Base-by-base conservation (phyloP, 352 stramenopile genomes). In the Pythium monospermum region DNA sequence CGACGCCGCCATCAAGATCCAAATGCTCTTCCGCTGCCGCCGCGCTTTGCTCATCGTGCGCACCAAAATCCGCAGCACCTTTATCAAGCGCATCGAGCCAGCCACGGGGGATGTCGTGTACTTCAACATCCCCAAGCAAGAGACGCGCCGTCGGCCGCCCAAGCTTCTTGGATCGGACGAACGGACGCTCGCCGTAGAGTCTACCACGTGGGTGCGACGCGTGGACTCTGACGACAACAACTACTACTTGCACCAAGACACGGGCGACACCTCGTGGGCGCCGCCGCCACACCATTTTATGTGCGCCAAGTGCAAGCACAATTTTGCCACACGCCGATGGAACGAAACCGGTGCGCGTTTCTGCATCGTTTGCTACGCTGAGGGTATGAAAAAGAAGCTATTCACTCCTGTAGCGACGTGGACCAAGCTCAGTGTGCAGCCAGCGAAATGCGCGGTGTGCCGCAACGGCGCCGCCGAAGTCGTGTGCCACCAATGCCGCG, bases 71-170 rank as follows among this genome's bases (percentile, higher is more conserved):
- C 76, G 76, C 15, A 58, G 65, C 18, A 64, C 45, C 7, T 73
- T 87, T 42, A 54, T 90, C 35, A 83, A 85, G 22, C 71, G 79
- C 12, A 64, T 87, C 19, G 79, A 90, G 30, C 73, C 79, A 0
- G 67, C 38, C 3, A 75, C 72, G 0, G 76, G 76, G 0, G 59
- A 67, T 22, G 25, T 69, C 4, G 68, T 87, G 21, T 90, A 84
- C 49, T 86, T 87, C 25, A 87, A 87, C 51, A 61, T 77, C n/a
- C 27, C 40, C 15, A 47, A 54, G 18, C 69, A 74, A n/a, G 59
- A 75, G 43, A 69, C 53, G 12, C 66, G 63, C 8, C 56, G 61
- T 0, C 64, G 50, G 18, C 70, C 72, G 4, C 79, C 76, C 2
- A 49, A 49, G 4, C 45, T 90, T 8, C 75, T 85, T 3, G 73